Conservation (phyloP, 2,329 filamentous ascomycete genomes). For the Intubia oerlemansii region DNA sequence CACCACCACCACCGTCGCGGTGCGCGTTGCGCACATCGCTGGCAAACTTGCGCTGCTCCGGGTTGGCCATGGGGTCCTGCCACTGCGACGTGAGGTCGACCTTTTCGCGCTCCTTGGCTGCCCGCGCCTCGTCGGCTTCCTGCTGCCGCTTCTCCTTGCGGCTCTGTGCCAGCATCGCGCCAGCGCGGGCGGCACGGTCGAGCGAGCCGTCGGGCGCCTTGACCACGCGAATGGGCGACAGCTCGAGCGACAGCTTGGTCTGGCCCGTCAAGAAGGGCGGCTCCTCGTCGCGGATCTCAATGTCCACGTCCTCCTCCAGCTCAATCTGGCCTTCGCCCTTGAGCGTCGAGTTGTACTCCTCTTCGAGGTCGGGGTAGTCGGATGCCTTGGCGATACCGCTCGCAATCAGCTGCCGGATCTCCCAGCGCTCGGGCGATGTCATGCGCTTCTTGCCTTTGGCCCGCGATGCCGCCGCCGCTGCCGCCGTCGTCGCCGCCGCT, state of each 20-base stretch:
- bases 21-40: slow-evolving; percentile 48
- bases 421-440: slow-evolving; percentile 94
- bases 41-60: slow-evolving; percentile 73
- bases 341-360: slow-evolving; percentile 77
- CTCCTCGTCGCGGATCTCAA: slow-evolving; percentile 89
- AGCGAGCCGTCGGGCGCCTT: slow-evolving; percentile 97
- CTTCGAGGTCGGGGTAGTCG: slow-evolving; percentile 85
- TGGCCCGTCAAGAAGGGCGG: slow-evolving; percentile 90
- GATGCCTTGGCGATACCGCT: slow-evolving; percentile 83
- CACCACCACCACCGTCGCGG: slow-evolving; percentile 10
- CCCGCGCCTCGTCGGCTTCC: slow-evolving; percentile 63
- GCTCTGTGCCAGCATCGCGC: slow-evolving; percentile 73
- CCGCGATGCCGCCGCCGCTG: neutral
- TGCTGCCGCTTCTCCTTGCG: slow-evolving; percentile 73
- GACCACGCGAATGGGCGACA: slow-evolving; percentile 88
- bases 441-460: slow-evolving; percentile 57
- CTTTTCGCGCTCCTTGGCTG: slow-evolving; percentile 56
- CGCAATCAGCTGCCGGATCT: slow-evolving; percentile 88
- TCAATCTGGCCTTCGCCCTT: slow-evolving; percentile 75
- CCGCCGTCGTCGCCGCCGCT: slow-evolving; percentile 32
- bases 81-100: slow-evolving; percentile 79
- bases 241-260: slow-evolving; percentile 84
- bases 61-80: slow-evolving; percentile 88
- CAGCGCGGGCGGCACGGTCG: slow-evolving; percentile 89
- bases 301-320: slow-evolving; percentile 90